Conservation (phyloP, 192 early-diverging fungal species). For the Chytriomyces hyalinus region DNA sequence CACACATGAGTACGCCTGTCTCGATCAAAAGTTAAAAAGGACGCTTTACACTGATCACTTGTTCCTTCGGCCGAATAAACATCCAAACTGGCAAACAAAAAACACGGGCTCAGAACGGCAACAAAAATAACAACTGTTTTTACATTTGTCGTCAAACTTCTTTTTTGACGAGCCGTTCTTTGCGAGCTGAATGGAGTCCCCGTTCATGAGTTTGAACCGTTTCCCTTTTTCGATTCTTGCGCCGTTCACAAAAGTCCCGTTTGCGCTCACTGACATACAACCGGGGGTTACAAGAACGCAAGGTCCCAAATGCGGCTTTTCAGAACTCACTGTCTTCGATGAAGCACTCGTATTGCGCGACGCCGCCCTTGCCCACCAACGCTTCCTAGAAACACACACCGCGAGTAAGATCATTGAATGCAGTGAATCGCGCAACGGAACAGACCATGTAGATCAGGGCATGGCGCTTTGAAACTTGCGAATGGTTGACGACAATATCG, state of each 20-base stretch:
- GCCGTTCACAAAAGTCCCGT: slow-evolving; percentile 75
- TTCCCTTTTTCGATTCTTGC: slow-evolving; percentile 55
- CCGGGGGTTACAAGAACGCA: neutral
- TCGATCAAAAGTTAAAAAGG: no score
- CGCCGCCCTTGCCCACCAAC: slow-evolving; percentile 5
- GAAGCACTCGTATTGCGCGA: slow-evolving; percentile 20
- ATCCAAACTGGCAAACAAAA: slow-evolving; percentile 32
- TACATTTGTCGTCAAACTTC: slow-evolving; percentile 40
- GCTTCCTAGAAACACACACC: slow-evolving; percentile 30
- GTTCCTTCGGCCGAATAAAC: slow-evolving; percentile 20
- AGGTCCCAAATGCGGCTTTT: neutral
- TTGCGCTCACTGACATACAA: slow-evolving; percentile 51
- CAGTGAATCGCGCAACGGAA: neutral
- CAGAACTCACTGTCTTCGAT: slow-evolving; percentile 43
- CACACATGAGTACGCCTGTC: neutral
- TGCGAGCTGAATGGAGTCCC: slow-evolving; percentile 69
- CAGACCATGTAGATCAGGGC: slow-evolving; percentile 41
- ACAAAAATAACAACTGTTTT: neutral
- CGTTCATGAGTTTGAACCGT: slow-evolving; percentile 59
- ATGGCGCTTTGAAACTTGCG: slow-evolving; percentile 41
- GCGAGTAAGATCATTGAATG: slow-evolving; percentile 1
- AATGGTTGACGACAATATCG: slow-evolving; percentile 34
- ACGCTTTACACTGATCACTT: neutral
- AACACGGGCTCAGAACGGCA: neutral
- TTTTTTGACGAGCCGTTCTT: slow-evolving; percentile 38